Conservation (phyloP, 257 asterid genomes). For the Avicennia marina region DNA sequence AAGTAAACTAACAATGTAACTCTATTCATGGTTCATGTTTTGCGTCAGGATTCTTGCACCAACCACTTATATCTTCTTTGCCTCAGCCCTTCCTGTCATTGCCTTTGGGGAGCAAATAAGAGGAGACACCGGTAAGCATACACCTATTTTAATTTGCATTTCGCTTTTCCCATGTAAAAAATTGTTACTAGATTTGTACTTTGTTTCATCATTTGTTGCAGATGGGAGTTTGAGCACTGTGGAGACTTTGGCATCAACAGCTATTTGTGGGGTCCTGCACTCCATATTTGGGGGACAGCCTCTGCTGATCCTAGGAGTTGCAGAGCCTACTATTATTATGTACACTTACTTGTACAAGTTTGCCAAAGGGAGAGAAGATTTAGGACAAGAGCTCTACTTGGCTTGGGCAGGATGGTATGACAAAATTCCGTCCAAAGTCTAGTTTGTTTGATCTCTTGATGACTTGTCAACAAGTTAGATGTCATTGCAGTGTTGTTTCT, state of each 20-base stretch:
- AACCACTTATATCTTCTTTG: not conserved
- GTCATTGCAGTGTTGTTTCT: too few species aligned
- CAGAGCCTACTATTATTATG: conserved; percentile 95
- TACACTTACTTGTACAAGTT: conserved; percentile 70
- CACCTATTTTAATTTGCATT: too few species aligned
- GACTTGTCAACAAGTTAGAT: too few species aligned
- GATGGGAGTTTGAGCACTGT: conserved; percentile 78
- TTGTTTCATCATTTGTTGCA: conserved; percentile 18
- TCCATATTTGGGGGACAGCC: conserved; percentile 89
- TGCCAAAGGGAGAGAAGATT: conserved; percentile 22
- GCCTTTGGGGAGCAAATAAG: not conserved
- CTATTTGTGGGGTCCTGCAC: conserved; percentile 81
- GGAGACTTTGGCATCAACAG: conserved; percentile 85
- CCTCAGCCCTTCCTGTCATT: not conserved
- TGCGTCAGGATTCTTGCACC: not conserved
- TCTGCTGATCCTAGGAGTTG: conserved; percentile 82
- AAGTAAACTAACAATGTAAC: too few species aligned
- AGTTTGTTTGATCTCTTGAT: too few species aligned
- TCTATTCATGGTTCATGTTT: too few species aligned
- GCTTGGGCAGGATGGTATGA: conserved; percentile 74
- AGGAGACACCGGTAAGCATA: not conserved
- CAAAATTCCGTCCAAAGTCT: not conserved
- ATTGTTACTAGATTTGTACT: too few species aligned
- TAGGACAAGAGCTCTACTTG: conserved; percentile 54
- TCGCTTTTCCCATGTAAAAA: too few species aligned